A percentile compares a stretch with the other conserved stretches of the same genome.
Conservation (phyloP, 2,329 filamentous ascomycete genomes). For the Exophiala viscosa region DNA sequence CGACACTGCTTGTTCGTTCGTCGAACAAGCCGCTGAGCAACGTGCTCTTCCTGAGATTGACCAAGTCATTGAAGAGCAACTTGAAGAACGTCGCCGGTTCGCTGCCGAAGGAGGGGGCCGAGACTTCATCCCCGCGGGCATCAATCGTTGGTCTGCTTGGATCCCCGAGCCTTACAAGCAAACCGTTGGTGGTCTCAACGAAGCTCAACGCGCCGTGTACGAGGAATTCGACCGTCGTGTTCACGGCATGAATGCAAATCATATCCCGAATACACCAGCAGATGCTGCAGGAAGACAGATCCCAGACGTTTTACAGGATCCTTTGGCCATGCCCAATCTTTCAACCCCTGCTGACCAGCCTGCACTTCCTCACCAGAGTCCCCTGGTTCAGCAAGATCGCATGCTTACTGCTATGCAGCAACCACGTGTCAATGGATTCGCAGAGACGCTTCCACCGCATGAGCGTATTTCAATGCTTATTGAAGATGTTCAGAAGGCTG, state of each 20-base stretch:
- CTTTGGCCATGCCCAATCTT: slow-evolving; percentile 59
- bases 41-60: slow-evolving; percentile 93
- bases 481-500: slow-evolving; percentile 54
- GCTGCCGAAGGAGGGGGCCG: slow-evolving; percentile 52
- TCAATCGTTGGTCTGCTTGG: slow-evolving; percentile 88
- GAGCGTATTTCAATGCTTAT: slow-evolving; percentile 55
- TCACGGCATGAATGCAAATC: slow-evolving; percentile 57
- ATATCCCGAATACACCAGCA: slow-evolving; percentile 53
- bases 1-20: slow-evolving; percentile 85
- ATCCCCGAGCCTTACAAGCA: slow-evolving; percentile 93
- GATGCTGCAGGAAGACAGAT: slow-evolving; percentile 57
- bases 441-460: slow-evolving; percentile 51
- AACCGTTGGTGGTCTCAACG: slow-evolving; percentile 75
- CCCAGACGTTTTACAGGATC: slow-evolving; percentile 60
- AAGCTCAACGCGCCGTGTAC: slow-evolving; percentile 91
- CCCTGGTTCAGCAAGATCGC: slow-evolving; percentile 48
- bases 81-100: slow-evolving; percentile 75
- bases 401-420: slow-evolving; percentile 37
- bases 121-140: slow-evolving; percentile 40
- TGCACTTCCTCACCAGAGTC: slow-evolving; percentile 56
- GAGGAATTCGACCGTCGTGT: slow-evolving; percentile 91
- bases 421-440: slow-evolving; percentile 57
- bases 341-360: slow-evolving; percentile 61
- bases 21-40: slow-evolving; percentile 93
- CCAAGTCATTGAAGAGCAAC: slow-evolving; percentile 77